Percentiles rank a stretch among this genome's conserved stretches.
Conservation (phyloP, 768 basidiomycete species). For the Pisolithus tinctorius region DNA sequence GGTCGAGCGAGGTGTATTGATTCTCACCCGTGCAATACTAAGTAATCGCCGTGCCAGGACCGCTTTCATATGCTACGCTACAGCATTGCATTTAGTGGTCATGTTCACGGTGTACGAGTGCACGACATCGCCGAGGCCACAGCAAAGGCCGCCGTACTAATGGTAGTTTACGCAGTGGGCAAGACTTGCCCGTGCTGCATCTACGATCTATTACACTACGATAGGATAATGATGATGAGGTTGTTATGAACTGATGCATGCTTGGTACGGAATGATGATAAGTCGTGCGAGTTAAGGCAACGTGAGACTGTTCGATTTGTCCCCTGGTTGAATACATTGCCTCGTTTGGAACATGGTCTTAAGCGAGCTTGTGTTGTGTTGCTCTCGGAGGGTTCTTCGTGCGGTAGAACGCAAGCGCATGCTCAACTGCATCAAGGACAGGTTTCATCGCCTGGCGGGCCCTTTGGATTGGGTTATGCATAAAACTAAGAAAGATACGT, state of each 20-base stretch:
- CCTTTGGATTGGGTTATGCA: constrained; percentile 1
- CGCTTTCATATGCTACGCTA: constrained; percentile 83
- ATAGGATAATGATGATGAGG: background rate
- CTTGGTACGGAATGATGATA: background rate
- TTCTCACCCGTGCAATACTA: constrained; percentile 78
- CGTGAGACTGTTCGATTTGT: no score
- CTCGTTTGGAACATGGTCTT: background rate
- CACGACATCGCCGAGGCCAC: constrained; percentile 43
- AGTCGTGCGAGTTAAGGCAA: no score
- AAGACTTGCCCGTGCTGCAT: background rate
- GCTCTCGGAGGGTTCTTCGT: constrained; percentile 21
- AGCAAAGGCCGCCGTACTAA: constrained; percentile 41
- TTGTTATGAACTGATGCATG: background rate
- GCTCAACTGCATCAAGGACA: constrained; percentile 63
- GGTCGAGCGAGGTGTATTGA: constrained; percentile 81
- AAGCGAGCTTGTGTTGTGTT: background rate
- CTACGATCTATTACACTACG: constrained; percentile 1
- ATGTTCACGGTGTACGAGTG: constrained; percentile 76
- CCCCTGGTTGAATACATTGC: no score
- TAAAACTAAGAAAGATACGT: constrained; percentile 20
- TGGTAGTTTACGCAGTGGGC: background rate
- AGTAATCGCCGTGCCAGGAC: constrained; percentile 87
- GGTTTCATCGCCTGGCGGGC: constrained; percentile 66
- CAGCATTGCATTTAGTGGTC: constrained; percentile 73
- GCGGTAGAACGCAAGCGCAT: constrained; percentile 58